phyloP scores from a whole-genome alignment of 805 yeast species.

The Candida glaebosa region DNA sequence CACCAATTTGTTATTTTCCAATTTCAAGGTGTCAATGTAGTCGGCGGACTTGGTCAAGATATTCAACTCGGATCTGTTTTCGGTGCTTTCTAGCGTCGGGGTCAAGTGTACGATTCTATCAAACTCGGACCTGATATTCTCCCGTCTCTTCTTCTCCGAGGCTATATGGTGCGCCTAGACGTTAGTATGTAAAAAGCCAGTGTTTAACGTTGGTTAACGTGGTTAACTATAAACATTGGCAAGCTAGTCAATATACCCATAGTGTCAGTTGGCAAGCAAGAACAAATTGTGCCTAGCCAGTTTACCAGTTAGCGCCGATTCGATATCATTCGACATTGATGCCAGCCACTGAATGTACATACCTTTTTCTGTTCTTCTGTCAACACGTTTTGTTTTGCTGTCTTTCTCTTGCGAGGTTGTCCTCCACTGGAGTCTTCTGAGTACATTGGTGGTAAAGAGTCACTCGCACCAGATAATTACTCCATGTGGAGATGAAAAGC shows the following conservation, averaged over 20 bases:
- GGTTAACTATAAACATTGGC: not conserved
- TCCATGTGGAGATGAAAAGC: not conserved
- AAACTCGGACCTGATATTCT: conserved; percentile 78
- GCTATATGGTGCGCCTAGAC: conserved; percentile 70
- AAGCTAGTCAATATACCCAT: not conserved
- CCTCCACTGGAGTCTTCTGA: not conserved
- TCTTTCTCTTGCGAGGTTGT: conserved; percentile 14
- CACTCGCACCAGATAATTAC: not conserved
- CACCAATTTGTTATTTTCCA: conserved; percentile 47
- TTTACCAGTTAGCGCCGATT: no score
- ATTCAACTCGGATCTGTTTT: conserved; percentile 75
- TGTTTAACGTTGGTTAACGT: not conserved
- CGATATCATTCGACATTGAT: no score
- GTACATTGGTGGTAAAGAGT: not conserved
- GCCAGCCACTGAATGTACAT: no score
- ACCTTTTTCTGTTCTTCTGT: conserved; percentile 37
- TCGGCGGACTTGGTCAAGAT: conserved; percentile 65
- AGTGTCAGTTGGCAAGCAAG: no score
- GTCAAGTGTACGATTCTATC: conserved; percentile 71
- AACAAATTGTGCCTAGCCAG: no score
- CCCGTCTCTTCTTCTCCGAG: conserved; percentile 83
- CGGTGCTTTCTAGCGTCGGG: conserved; percentile 66
- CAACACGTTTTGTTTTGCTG: conserved; percentile 25
- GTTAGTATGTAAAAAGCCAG: conserved; percentile 17
- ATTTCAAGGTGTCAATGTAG: conserved; percentile 48